Evolutionary conservation across 495 filamentous ascomycete genomes (phyloP), one percentile per base, ranked within the genome.

Genomic region (Xylaria bambusicola): DNA sequence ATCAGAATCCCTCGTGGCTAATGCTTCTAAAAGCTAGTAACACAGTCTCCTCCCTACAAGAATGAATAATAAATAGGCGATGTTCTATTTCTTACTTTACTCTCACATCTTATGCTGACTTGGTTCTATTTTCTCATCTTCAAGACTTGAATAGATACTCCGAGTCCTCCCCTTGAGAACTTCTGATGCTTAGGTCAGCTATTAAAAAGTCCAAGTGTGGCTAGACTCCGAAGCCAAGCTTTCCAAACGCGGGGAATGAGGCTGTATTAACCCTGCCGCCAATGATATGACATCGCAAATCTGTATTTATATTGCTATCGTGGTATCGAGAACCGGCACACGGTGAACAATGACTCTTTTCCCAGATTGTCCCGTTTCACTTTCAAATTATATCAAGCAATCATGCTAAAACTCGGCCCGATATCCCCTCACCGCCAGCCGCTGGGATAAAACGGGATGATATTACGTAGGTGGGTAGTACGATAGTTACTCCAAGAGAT

Each of bases 321-420:
- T 54, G 38, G 9, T 21, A 17, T 31, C 33, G 36, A 54, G 40
- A 42, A 21, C 50, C 35, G 15, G 50, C 33, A 52, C 27, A 12
- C 38, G 35, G 20, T 21, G 63, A 56, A 44, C 61, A 49, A 27
- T 6, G 49, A 10, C 31, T 24, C 52, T 64, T 69, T 69, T 69
- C 64, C 66, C 66, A 66, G 63, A 69, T 64, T 44, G 40, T 27
- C 59, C 40, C 31, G 64, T 66, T 69, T 66, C 64, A 56, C 66
- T 64, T n/a, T n/a, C n/a, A n/a, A n/a, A n/a, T n/a, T n/a, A n/a
- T n/a, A n/a, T n/a, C n/a, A n/a, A 62, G 56, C 33, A 50, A 46
- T 27, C 50, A 64, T n/a, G n/a, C n/a, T n/a, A 54, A 17, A 10
- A 33, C 36, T 13, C 52, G 52, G 52, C 36, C 52, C 52, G 52